These are phyloP conservation scores for Breynia disticha DNA, from an alignment of 441 rosid species.

Conservation along the genomic window DNA sequence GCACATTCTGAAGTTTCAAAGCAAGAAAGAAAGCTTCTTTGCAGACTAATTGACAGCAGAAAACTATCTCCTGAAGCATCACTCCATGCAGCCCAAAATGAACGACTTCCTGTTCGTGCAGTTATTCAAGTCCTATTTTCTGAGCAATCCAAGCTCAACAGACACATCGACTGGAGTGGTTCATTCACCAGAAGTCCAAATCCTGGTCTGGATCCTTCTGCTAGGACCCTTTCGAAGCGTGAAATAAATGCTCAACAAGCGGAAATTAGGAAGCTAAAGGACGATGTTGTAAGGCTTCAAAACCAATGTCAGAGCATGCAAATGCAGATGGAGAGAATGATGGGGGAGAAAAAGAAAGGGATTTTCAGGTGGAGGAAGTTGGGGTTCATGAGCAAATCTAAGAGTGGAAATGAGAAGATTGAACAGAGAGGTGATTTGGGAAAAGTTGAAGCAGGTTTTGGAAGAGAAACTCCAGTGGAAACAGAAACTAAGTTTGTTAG, in stretches of 20 bases:
- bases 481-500: conserved; percentile 48
- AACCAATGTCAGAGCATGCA: conserved; percentile 45
- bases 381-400: conserved; percentile 40
- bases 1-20: conserved; percentile 60
- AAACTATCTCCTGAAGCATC: conserved; percentile 73
- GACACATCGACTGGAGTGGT: conserved; percentile 52
- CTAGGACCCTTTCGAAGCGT: conserved; percentile 53
- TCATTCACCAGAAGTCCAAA: conserved; percentile 51
- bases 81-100: conserved; percentile 66
- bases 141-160: conserved; percentile 51
- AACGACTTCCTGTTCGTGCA: conserved; percentile 68
- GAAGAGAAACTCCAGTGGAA: conserved; percentile 47
- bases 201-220: conserved; percentile 24
- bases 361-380: conserved; percentile 61
- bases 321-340: conserved; percentile 47
- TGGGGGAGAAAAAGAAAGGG: conserved; percentile 48
- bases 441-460: conserved; percentile 21
- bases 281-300: conserved; percentile 53
- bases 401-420: conserved; percentile 28
- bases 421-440: conserved; percentile 23
- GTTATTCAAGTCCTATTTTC: conserved; percentile 62
- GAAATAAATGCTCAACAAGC: conserved; percentile 43
- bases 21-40: conserved; percentile 60
- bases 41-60: conserved; percentile 53
- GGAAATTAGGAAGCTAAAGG: conserved; percentile 56